Evolutionary conservation across 2,329 filamentous ascomycete species (phyloP).

Genomic region (Hortaea werneckii): DNA sequence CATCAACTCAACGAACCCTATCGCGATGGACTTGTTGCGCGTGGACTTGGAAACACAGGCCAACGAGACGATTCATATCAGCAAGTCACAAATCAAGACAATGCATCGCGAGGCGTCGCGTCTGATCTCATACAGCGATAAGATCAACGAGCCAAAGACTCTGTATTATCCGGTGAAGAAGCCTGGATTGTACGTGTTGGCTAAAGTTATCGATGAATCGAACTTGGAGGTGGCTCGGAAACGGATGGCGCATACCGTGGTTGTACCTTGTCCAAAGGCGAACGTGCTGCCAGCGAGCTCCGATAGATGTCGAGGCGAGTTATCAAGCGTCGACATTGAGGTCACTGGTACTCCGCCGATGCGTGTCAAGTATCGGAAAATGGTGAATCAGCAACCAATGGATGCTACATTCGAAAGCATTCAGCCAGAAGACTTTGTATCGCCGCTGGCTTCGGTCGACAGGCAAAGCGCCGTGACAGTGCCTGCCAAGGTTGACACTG

Average conservation of each 20-base stretch:
- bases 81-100: constrained; percentile 61
- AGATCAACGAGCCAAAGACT: constrained; percentile 27
- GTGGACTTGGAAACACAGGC: constrained; percentile 71
- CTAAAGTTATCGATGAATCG: constrained; percentile 81
- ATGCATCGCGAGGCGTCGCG: constrained; percentile 63
- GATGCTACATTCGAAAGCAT: constrained; percentile 88
- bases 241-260: constrained; percentile 69
- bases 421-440: constrained; percentile 76
- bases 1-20: constrained; percentile 87
- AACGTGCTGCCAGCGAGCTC: constrained; percentile 55
- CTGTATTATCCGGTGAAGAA: constrained; percentile 72
- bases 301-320: constrained; percentile 72
- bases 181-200: constrained; percentile 75
- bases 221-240: constrained; percentile 58
- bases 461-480: constrained; percentile 44
- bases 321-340: constrained; percentile 75
- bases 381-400: constrained; percentile 71
- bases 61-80: constrained; percentile 71
- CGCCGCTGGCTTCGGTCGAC: constrained; percentile 57
- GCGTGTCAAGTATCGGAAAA: constrained; percentile 84
- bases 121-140: constrained; percentile 37
- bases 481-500: constrained; percentile 53
- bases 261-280: constrained; percentile 77
- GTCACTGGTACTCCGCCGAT: constrained; percentile 83
- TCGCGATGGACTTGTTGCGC: constrained; percentile 78